Evolutionary conservation across 306 rosid genomes (phyloP), one percentile per base, ranked within the genome.

Genomic region (Ormosia semicastrata): DNA sequence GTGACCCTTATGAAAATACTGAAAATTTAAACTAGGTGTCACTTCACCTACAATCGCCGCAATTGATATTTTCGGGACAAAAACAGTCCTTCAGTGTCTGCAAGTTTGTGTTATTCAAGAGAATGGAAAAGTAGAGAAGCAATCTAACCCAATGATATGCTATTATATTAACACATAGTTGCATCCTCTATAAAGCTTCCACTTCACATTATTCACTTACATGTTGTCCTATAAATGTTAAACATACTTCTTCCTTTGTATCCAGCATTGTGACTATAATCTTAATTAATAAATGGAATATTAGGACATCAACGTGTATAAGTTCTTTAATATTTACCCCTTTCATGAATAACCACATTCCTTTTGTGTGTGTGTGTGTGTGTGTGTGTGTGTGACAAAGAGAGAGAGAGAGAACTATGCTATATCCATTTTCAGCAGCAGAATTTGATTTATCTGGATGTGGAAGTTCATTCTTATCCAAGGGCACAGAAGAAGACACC

Each of bases 251-350:
- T 54, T 43, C 68, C 56, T 76, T 69, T 33, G 53, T 59, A 79
- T 53, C 65, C 15, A 69, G 73, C 67, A 66, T 59, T 57, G 53
- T 62, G 30, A 69, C 63, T 46, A 49, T 54, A 64, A 70, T 75
- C 76, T 68, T 50, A 34, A 68, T 59, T 56, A 82, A 59, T 32
- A 71, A 82, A 63, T 54, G 57, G 24, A 54, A 58, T 7, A 67
- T 66, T 6, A 44, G 29, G 52, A 67, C 18, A 29, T 73, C 39
- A 18, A 44, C 50, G 74, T 71, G 53, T 77, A 57, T 74, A 54
- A 37, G 66, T 71, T 73, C 12, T 69, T 78, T 47, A 73, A 74
- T 76, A 52, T 80, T 39, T 88, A 95, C 99, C 99, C 99, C 81
- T 88, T 76, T 67, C 70, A 44, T 10, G 15, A 44, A 43, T 10